Percentiles rank a stretch among this genome's conserved stretches.
Conservation (phyloP, 2,329 filamentous ascomycete genomes). For the Fusarium abutilonis region DNA sequence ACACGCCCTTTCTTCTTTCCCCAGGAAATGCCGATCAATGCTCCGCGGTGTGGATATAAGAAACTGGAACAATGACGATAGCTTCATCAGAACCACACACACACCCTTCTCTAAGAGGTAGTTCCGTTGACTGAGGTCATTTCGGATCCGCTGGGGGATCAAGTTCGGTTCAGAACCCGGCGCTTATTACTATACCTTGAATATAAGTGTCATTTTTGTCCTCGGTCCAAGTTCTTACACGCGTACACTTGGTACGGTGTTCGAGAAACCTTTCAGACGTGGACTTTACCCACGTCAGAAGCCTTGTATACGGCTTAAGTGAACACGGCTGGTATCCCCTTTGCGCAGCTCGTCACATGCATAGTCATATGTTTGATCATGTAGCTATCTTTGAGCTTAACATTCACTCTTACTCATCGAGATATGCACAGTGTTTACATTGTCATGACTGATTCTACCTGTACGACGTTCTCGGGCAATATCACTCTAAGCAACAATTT, state of each 20-base stretch:
- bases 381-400: no score
- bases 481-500: no score
- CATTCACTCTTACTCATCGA: no score
- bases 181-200: slow-evolving; percentile 5
- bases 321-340: neutral
- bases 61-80: slow-evolving; percentile 24
- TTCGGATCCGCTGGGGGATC: neutral
- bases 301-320: slow-evolving; percentile 8
- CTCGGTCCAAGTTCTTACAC: neutral
- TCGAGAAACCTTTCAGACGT: slow-evolving; percentile 4
- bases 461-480: no score
- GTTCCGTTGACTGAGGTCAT: slow-evolving; percentile 13
- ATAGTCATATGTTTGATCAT: slow-evolving; percentile 14
- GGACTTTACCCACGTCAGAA: slow-evolving; percentile 7
- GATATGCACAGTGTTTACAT: no score
- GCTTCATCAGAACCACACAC: slow-evolving; percentile 19
- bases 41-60: slow-evolving; percentile 25
- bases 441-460: no score
- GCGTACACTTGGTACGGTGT: neutral
- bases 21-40: slow-evolving; percentile 28
- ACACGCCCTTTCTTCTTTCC: slow-evolving; percentile 33
- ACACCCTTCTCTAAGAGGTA: slow-evolving; percentile 18
- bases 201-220: slow-evolving; percentile 25
- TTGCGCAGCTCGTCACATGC: neutral
- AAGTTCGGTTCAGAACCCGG: slow-evolving; percentile 1